These are phyloP conservation scores for Amauroascus niger DNA, from an alignment of 2,329 filamentous ascomycete genomes.

Conservation along the genomic window DNA sequence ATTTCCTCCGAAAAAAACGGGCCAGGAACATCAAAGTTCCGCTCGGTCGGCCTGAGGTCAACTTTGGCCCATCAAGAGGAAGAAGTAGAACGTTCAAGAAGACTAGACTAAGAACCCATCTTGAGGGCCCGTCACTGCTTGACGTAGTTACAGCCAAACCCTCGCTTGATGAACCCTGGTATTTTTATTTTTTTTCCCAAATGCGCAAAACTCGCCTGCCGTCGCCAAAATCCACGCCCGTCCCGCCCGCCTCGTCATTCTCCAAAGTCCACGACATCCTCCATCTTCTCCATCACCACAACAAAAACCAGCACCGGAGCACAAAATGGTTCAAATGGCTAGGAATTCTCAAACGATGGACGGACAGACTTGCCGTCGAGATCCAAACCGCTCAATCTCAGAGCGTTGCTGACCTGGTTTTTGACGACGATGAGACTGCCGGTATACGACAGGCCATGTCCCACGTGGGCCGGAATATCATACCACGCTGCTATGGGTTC, in stretches of 20 bases:
- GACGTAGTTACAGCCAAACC: no score
- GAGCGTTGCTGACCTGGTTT: constrained; percentile 27
- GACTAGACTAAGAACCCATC: no score
- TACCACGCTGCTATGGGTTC: constrained; percentile 35
- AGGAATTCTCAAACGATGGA: constrained; percentile 58
- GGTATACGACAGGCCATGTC: constrained; percentile 16
- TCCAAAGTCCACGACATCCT: constrained; percentile 40
- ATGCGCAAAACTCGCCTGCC: background rate
- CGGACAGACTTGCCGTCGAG: constrained; percentile 46
- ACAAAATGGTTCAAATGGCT: constrained; percentile 75
- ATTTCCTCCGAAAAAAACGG: no score
- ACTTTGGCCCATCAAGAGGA: no score
- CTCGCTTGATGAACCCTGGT: no score
- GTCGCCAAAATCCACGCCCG: background rate
- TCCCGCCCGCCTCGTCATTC: constrained; percentile 20
- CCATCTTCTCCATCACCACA: constrained; percentile 66
- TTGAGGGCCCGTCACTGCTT: background rate
- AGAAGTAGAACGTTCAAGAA: no score
- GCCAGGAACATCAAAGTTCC: no score
- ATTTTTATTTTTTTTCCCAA: background rate
- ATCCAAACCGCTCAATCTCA: constrained; percentile 37
- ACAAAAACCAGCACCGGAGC: constrained; percentile 80
- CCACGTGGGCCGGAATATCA: constrained; percentile 27
- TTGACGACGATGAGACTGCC: constrained; percentile 37
- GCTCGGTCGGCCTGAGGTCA: no score